Base-by-base conservation (phyloP, 345 rosid genomes). In the Acer yangbiense region DNA sequence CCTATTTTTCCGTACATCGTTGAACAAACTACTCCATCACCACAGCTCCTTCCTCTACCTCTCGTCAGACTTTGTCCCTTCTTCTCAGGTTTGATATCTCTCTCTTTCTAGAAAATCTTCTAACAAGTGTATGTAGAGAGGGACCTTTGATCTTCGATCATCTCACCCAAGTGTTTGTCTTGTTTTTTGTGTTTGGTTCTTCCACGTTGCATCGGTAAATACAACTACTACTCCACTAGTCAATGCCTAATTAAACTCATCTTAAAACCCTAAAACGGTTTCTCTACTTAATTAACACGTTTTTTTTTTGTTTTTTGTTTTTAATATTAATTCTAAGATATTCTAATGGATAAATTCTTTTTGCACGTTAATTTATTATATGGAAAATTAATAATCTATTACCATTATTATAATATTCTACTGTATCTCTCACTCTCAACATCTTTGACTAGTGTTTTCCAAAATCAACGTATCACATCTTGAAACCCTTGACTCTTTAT, bases 11-110 rank as follows among this genome's bases (percentile, higher is more conserved):
- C 65, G 73, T 74, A 78, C 81, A 44, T 20, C 29, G 46, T 54
- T 50, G 55, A 50, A 50, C 17, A 35, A 35, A 35, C 6, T 4
- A 4, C 39, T 35, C 39, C 6, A 35, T 35, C 39, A 35, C 39
- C 62, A n/a, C 23, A 57, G 62, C 21, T 20, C 6, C 39, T 35
- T 35, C 23, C 62, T 18, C 21, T n/a, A 57, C 23, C 9, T 57
- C 21, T 57, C 60, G 82, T 75, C 82, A 84, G 82, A 69, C 14
- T 72, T 76, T 81, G 84, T 80, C 79, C 23, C 55, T 57, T 23
- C 52, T 14, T 52, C 73, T 64, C 66, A 54, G 64, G 60, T 71
- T 71, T 52, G 58, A 44, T 29, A 16, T 39, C 20, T 21, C 11
- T n/a, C 16, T 63, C 65, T 35, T 20, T 65, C 27, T 41, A 35